Conservation (phyloP, 352 stramenopile genomes). For the Peronospora farinosa region DNA sequence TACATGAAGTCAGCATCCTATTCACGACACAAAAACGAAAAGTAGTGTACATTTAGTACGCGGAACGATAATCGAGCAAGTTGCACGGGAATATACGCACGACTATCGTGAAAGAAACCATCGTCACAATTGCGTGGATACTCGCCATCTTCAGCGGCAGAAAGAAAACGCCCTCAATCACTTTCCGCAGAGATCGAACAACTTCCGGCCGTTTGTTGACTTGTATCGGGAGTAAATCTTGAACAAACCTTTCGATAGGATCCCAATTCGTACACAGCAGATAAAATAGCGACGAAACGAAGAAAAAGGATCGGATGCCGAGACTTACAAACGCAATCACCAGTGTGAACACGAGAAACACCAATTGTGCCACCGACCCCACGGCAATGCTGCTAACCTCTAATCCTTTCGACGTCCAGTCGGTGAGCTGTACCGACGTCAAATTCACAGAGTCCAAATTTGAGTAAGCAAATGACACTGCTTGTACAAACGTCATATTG, state of each 20-base stretch:
- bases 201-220: slow-evolving; percentile 66
- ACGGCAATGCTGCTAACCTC: slow-evolving; percentile 81
- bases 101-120: slow-evolving; percentile 82
- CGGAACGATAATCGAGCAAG: background rate
- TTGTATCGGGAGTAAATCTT: slow-evolving; percentile 73
- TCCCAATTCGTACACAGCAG: slow-evolving; percentile 83
- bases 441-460: slow-evolving; percentile 85
- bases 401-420: slow-evolving; percentile 80
- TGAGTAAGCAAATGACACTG: slow-evolving; percentile 63
- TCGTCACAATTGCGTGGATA: slow-evolving; percentile 81
- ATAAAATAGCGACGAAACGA: slow-evolving; percentile 85
- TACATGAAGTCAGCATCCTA: slow-evolving; percentile 85
- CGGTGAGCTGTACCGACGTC: slow-evolving; percentile 75
- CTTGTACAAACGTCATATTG: slow-evolving; percentile 81
- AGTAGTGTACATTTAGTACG: background rate
- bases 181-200: slow-evolving; percentile 60
- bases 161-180: slow-evolving; percentile 85
- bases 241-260: slow-evolving; percentile 76
- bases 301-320: slow-evolving; percentile 82
- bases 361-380: slow-evolving; percentile 71
- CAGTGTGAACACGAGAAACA: slow-evolving; percentile 70
- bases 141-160: slow-evolving; percentile 85
- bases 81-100: slow-evolving; percentile 30
- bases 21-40: slow-evolving; percentile 4
- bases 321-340: slow-evolving; percentile 83